Conservation (phyloP, 192 early-diverging fungal genomes). For the Kappamyces sp. region DNA sequence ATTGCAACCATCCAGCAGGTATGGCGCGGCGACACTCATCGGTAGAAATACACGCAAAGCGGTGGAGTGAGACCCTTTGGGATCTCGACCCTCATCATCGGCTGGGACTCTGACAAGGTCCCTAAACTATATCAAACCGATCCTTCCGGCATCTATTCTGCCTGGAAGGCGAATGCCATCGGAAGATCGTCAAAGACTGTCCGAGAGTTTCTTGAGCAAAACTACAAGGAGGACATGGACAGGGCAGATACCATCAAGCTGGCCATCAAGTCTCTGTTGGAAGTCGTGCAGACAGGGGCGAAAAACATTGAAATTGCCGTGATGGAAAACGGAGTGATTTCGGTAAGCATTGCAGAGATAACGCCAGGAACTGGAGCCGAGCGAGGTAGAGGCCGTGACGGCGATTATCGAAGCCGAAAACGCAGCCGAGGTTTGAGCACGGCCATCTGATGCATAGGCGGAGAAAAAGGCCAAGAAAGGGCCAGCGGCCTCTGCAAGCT, state of each 20-base stretch:
- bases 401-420: constrained; percentile 81
- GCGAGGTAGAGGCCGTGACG: constrained; percentile 71
- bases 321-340: constrained; percentile 70
- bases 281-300: constrained; percentile 96
- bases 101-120: constrained; percentile 83
- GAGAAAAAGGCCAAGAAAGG: constrained; percentile 37
- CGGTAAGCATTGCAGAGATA: constrained; percentile 12
- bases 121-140: constrained; percentile 97
- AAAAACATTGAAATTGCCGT: constrained; percentile 99
- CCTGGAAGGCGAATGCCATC: constrained; percentile 98
- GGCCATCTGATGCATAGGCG: constrained; percentile 11
- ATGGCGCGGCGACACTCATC: constrained; percentile 1
- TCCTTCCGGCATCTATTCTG: constrained; percentile 96
- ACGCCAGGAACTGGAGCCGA: constrained; percentile 55
- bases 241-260: constrained; percentile 83
- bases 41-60: constrained; percentile 96
- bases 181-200: constrained; percentile 96
- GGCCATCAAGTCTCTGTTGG: constrained; percentile 83
- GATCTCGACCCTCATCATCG: constrained; percentile 93
- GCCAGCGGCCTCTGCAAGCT: background rate
- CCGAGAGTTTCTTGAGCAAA: constrained; percentile 97
- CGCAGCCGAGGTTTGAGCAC: constrained; percentile 61
- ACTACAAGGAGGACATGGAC: constrained; percentile 81
- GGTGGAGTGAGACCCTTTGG: constrained; percentile 98
- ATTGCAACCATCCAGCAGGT: constrained; percentile 96